These are phyloP conservation scores for Ceratocystis papillata DNA, from an alignment of 2,329 filamentous ascomycete species.

Conservation along the genomic window DNA sequence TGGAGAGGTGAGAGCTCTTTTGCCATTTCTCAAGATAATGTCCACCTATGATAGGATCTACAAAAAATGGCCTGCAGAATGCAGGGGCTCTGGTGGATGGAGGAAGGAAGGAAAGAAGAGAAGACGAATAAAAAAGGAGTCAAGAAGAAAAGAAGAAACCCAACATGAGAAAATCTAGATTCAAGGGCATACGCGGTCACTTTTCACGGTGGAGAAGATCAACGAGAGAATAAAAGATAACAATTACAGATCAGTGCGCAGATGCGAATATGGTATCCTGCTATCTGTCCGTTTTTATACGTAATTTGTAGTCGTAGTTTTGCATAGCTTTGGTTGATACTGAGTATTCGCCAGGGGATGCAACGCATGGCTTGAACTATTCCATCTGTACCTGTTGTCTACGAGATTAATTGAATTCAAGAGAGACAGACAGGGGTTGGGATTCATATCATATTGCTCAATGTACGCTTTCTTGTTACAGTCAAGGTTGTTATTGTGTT, in stretches of 20 bases:
- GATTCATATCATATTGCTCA: too few relatives aligned
- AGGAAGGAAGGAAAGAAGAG: conserved; percentile 1
- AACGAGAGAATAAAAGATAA: not conserved
- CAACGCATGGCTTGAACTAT: too few relatives aligned
- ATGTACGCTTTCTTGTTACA: not conserved
- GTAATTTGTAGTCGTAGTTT: too few relatives aligned
- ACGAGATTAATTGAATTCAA: too few relatives aligned
- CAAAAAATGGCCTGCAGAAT: conserved; percentile 13
- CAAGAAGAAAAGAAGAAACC: not conserved
- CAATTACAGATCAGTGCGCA: too few relatives aligned
- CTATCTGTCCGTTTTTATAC: too few relatives aligned
- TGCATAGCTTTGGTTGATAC: too few relatives aligned
- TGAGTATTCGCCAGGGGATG: too few relatives aligned
- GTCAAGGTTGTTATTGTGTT: not conserved
- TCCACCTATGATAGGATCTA: conserved; percentile 9
- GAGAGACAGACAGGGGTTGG: too few relatives aligned
- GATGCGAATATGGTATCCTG: too few relatives aligned
- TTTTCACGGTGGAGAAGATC: not conserved
- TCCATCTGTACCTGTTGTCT: too few relatives aligned
- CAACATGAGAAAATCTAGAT: not conserved
- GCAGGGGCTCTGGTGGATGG: conserved; percentile 4
- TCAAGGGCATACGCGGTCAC: not conserved
- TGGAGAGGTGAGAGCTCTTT: not conserved
- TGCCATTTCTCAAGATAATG: not conserved
- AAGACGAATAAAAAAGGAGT: not conserved